These are phyloP conservation scores for Lactarius akahatsu DNA, from an alignment of 768 basidiomycete species.

Conservation along the genomic window DNA sequence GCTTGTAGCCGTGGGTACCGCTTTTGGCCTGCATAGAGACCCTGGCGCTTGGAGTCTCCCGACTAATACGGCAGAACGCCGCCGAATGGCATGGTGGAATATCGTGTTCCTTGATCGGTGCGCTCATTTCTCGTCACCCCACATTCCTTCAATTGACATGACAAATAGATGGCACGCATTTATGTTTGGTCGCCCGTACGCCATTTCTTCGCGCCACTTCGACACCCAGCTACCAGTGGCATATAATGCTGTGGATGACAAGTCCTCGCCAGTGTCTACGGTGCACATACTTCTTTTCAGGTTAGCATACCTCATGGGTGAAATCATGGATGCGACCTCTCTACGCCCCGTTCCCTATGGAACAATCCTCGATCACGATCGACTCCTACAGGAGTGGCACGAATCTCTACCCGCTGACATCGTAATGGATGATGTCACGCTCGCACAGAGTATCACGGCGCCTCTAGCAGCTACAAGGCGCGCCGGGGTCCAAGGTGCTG, in stretches of 20 bases:
- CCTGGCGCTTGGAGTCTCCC: constrained; percentile 77
- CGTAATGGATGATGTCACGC: constrained; percentile 71
- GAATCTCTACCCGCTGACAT: constrained; percentile 73
- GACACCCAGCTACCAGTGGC: constrained; percentile 76
- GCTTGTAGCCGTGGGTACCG: constrained; percentile 69
- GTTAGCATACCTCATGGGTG: constrained; percentile 75
- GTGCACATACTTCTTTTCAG: constrained; percentile 74
- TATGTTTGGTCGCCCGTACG: constrained; percentile 77
- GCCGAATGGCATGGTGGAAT: constrained; percentile 92
- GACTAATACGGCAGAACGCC: constrained; percentile 66
- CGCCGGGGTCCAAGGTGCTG: constrained; percentile 77
- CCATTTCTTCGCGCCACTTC: constrained; percentile 78
- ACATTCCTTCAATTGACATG: constrained; percentile 21
- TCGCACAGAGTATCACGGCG: constrained; percentile 71
- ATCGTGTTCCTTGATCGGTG: constrained; percentile 77
- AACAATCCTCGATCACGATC: constrained; percentile 68
- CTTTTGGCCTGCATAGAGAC: constrained; percentile 85
- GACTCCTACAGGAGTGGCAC: constrained; percentile 70
- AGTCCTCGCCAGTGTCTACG: constrained; percentile 63
- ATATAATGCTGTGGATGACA: constrained; percentile 62
- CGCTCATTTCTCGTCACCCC: constrained; percentile 30
- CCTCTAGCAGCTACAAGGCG: constrained; percentile 57
- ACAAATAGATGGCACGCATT: constrained; percentile 77
- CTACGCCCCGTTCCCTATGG: constrained; percentile 73
- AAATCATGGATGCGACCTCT: constrained; percentile 83